Percentiles rank a stretch among this genome's conserved stretches.
These are phyloP conservation scores for Aureobasidium sp. DNA, from an alignment of 2,329 filamentous ascomycete species.

Conservation along the genomic window DNA sequence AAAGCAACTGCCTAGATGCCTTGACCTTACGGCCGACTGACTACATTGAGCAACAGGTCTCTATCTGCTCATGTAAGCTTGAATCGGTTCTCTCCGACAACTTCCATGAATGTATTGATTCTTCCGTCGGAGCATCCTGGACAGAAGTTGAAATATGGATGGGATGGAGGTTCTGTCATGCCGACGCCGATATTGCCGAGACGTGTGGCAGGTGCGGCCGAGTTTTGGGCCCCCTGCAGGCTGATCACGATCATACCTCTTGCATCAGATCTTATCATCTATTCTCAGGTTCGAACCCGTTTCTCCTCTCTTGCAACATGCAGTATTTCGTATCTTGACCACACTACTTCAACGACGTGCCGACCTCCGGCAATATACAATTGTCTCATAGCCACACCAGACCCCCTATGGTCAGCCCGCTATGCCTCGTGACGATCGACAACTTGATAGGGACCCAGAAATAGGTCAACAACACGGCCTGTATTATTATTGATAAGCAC, in stretches of 20 bases:
- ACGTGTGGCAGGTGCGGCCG: constrained; percentile 1
- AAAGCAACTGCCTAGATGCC: constrained; percentile 12
- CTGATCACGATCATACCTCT: neutral
- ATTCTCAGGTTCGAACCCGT: neutral
- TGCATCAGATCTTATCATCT: neutral
- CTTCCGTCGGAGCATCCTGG: neutral
- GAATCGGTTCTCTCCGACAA: neutral
- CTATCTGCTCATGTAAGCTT: neutral
- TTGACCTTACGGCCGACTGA: neutral
- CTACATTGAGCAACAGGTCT: neutral
- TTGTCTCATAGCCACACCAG: neutral
- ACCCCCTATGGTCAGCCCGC: neutral
- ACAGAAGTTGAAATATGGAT: neutral
- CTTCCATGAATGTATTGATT: neutral
- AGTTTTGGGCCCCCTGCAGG: neutral
- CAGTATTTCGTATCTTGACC: neutral
- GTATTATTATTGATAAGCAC: neutral
- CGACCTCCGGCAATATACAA: neutral
- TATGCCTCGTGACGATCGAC: neutral
- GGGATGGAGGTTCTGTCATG: neutral
- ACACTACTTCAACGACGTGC: neutral
- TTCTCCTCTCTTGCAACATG: neutral
- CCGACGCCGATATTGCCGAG: neutral
- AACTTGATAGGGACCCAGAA: neutral
- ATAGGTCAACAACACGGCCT: neutral